A percentile compares a stretch with the other conserved stretches of the same genome.
These are phyloP conservation scores for Emericellopsis atlantica DNA, from an alignment of 2,329 filamentous ascomycete genomes.

Conservation along the genomic window DNA sequence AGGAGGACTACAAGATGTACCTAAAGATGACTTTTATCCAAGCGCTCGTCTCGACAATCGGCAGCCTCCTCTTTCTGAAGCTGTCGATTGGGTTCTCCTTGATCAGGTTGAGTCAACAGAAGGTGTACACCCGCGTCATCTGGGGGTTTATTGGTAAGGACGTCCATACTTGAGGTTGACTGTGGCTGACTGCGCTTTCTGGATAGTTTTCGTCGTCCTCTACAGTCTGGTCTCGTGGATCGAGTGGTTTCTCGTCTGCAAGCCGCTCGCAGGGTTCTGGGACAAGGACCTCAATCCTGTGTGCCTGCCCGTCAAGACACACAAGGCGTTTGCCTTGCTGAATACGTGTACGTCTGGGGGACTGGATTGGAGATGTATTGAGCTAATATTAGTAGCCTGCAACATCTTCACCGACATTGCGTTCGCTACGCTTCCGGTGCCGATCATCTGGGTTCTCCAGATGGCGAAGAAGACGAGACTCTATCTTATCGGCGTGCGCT, in stretches of 20 bases:
- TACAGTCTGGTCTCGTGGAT: background rate
- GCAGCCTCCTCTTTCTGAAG: constrained; percentile 8
- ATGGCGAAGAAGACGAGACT: constrained; percentile 21
- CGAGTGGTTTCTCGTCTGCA: constrained; percentile 3
- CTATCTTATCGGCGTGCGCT: constrained; percentile 26
- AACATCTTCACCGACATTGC: constrained; percentile 29
- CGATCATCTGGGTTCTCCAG: constrained; percentile 26
- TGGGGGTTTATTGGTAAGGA: background rate
- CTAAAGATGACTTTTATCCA: constrained; percentile 30
- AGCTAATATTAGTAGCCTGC: constrained; percentile 9
- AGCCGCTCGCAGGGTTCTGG: constrained; percentile 2
- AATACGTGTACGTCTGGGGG: background rate
- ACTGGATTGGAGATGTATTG: background rate
- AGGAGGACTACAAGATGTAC: constrained; percentile 18
- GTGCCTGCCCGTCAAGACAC: background rate
- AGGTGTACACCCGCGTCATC: constrained; percentile 10
- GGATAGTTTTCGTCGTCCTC: background rate
- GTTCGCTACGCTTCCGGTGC: constrained; percentile 27
- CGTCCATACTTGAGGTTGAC: too few species aligned
- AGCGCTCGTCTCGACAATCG: constrained; percentile 26
- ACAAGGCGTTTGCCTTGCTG: background rate
- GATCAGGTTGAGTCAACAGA: constrained; percentile 7
- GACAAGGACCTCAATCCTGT: constrained; percentile 2
- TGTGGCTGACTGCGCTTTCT: too few species aligned
- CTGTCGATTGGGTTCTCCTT: constrained; percentile 11